These are phyloP conservation scores for Capniomyces stellatus DNA, from an alignment of 371 early-diverging fungal species.

Conservation along the genomic window DNA sequence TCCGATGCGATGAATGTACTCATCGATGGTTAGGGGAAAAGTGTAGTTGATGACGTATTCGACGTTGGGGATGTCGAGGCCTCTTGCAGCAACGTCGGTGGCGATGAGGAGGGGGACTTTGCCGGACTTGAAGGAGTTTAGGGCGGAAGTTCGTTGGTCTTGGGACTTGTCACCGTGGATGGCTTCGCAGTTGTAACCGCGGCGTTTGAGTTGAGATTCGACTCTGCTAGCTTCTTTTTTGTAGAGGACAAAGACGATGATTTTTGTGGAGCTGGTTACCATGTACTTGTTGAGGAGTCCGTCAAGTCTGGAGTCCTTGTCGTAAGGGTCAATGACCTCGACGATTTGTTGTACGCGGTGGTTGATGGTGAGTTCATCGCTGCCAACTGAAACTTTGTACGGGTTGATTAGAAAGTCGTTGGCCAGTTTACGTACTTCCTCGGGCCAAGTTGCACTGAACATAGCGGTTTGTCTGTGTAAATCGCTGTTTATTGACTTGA, in stretches of 20 bases:
- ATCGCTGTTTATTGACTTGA: constrained; percentile 28
- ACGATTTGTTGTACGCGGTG: constrained; percentile 84
- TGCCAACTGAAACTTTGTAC: constrained; percentile 70
- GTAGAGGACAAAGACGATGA: constrained; percentile 80
- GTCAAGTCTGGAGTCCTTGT: constrained; percentile 63
- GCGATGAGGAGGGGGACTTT: constrained; percentile 77
- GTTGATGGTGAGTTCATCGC: constrained; percentile 72
- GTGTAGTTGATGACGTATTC: constrained; percentile 95
- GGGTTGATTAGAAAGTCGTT: constrained; percentile 70
- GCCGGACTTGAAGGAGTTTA: constrained; percentile 56
- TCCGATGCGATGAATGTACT: constrained; percentile 89
- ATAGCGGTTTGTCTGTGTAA: constrained; percentile 84
- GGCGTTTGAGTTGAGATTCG: too few relatives aligned
- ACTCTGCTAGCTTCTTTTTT: constrained; percentile 87
- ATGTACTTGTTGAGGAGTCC: constrained; percentile 67
- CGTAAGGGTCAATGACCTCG: constrained; percentile 59
- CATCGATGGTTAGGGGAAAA: constrained; percentile 91
- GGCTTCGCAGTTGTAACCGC: constrained; percentile 84
- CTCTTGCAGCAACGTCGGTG: constrained; percentile 97
- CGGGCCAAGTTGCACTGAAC: constrained; percentile 99
- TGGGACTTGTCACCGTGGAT: constrained; percentile 98
- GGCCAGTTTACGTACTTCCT: constrained; percentile 82
- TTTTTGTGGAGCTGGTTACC: constrained; percentile 52
- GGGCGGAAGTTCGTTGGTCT: constrained; percentile 80
- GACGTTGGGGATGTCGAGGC: constrained; percentile 94